These are phyloP conservation scores for Pseudozyma sp. DNA, from an alignment of 1,284 basidiomycete species.

Conservation along the genomic window DNA sequence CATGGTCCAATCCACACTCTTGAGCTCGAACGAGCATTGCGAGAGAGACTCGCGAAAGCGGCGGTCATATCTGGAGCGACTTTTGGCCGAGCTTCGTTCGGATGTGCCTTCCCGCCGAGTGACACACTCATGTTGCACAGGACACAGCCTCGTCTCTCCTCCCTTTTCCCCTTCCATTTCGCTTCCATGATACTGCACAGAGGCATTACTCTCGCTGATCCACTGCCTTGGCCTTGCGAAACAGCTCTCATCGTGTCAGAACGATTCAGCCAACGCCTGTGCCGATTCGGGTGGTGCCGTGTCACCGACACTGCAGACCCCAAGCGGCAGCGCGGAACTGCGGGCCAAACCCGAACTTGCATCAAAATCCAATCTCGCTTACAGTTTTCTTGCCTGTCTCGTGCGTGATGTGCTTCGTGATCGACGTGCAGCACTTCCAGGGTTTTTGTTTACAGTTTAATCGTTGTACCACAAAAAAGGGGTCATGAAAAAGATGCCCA, in stretches of 20 bases:
- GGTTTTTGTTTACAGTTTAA: slow-evolving; percentile 16
- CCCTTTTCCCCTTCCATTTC: too few species aligned
- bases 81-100: neutral
- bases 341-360: slow-evolving; percentile 16
- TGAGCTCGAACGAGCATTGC: too few species aligned
- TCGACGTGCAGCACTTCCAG: slow-evolving; percentile 4
- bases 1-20: too few species aligned
- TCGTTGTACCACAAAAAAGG: slow-evolving; percentile 6
- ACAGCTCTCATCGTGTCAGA: too few species aligned
- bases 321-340: slow-evolving; percentile 5
- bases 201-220: too few species aligned
- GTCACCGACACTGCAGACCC: too few species aligned
- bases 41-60: too few species aligned
- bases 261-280: too few species aligned
- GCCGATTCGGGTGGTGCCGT: neutral
- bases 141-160: too few species aligned
- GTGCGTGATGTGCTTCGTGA: slow-evolving; percentile 14
- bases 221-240: too few species aligned
- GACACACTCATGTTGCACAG: neutral
- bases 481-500: slow-evolving; percentile 5
- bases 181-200: too few species aligned
- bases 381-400: neutral
- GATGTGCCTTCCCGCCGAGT: too few species aligned
- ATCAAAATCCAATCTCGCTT: neutral
- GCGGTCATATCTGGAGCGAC: neutral